Evolutionary conservation across 1,139 yeast genomes (phyloP), one percentile per base, ranked within the genome.

Genomic region (Suhomyces maxii): DNA sequence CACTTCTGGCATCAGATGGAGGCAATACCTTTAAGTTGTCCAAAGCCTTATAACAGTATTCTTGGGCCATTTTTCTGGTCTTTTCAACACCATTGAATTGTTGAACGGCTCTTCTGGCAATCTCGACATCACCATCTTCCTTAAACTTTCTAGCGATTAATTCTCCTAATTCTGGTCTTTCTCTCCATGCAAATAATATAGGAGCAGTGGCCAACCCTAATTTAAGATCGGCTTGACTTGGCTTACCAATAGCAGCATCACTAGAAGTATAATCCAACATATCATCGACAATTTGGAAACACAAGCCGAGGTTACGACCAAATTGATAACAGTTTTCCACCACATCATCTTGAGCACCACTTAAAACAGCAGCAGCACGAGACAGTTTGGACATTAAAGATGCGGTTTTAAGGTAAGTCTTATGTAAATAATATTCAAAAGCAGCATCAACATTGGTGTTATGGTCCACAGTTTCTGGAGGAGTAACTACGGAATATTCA

Each of bases 171-270:
- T 84, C 87, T 0, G 97, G 96, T 58, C 81, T 83, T 62, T 86
- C 82, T 59, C 81, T 83, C 99, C 99, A 93, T 1, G 99, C 98
- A 68, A 79, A 93, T 47, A 93, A 72, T 5, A 93, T 91, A 2
- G 99, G 99, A 0, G 98, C 98, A 1, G 99, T 93, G 1, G 98
- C 98, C 53, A 93, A 77, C 0, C 99, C 99, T 41, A 93, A 76
- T 64, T 91, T 84, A 56, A 93, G 77, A 67, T 93, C 99, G 2
- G 97, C 98, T 58, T 91, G 96, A 23, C 96, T 86, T 10, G 99
- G 99, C 65, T 93, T 93, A 36, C 99, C 99, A 50, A 93, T 72
- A 43, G 87, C 82, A 32, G 80, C 79, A 31, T 89, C 90, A 36
- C 93, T 83, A 18, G 89, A 84, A 0, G 97, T 89, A 63, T 89